Base-by-base conservation (phyloP, 2,329 filamentous ascomycete species). In the Colletotrichum falcatum region DNA sequence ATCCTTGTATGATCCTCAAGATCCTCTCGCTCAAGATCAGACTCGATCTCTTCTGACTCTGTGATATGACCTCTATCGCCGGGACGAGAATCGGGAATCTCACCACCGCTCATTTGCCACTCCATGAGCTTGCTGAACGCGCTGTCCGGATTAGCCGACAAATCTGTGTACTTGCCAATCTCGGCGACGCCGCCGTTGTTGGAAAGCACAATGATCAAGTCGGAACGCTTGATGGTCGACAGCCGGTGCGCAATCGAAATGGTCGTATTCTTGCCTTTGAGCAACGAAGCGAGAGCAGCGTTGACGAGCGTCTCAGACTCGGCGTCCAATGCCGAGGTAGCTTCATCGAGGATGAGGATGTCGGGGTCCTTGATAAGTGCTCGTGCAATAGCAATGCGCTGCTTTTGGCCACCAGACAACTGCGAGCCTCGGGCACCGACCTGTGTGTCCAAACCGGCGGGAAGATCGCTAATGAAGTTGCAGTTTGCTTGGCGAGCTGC, bases 291-390 rank as follows among this genome's bases (percentile, higher is more conserved):
- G 3, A 99, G 86, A 3, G 96, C 96, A 76, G 94, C 91, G 79
- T 99, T 99, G 71, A 99, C 96, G 3, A 98, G 88, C 0, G 96
- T 98, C 81, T 99, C 96, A 0, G 94, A 97, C 81, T 99, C 96
- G 18, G 96, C 96, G 79, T 99, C 96, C 9, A 99, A 87, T 0
- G 96, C 96, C 2, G 94, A 97, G 0, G 97, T 99, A 23, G 97
- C 93, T 85, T 99, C 96, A 78, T 99, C 96, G 0, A 99, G 88
- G 71, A 99, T 97, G 35, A 99, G 85, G 73, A 99, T 98, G 82
- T 99, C 96, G 0, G 97, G 97, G 73, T 98, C 90, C 81, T 98
- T 98, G 75, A 99, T 90, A 35, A 99, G 87, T 16, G 96, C 96
- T 65, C 97, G 90, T 6, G 96, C 96, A 79, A 99, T 99, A 46